Conservation (phyloP, 2,329 filamentous ascomycete genomes). For the Kalmusia sp. region DNA sequence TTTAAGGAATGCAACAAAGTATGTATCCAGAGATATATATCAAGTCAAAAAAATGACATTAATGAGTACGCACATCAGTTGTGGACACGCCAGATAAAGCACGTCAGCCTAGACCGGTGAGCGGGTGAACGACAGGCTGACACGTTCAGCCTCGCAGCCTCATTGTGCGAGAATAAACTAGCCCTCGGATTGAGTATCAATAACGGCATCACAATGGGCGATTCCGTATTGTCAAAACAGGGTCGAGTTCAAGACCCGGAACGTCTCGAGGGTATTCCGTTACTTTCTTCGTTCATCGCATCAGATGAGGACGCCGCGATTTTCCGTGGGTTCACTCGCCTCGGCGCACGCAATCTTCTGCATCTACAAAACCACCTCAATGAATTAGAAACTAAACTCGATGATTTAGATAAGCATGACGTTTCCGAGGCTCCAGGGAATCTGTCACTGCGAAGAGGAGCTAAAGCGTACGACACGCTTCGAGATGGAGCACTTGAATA, state of each 20-base stretch:
- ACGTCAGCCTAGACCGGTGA: too few relatives aligned
- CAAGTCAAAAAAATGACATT: too few relatives aligned
- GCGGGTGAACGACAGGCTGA: neutral
- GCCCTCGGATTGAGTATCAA: neutral
- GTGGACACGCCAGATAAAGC: too few relatives aligned
- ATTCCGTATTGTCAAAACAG: too few relatives aligned
- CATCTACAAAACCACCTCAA: conserved; percentile 6
- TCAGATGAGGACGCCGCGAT: conserved; percentile 73
- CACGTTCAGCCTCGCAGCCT: neutral
- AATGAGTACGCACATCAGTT: too few relatives aligned
- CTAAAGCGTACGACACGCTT: neutral
- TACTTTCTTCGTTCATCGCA: neutral
- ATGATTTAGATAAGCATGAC: neutral
- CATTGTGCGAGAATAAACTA: neutral
- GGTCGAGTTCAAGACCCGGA: neutral
- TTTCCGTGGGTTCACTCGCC: conserved; percentile 89
- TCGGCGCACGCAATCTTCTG: conserved; percentile 57
- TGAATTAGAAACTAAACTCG: neutral
- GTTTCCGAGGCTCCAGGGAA: neutral
- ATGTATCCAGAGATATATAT: too few relatives aligned
- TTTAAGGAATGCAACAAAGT: too few relatives aligned
- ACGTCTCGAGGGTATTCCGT: neutral
- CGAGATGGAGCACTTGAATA: neutral
- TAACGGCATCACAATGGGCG: too few relatives aligned
- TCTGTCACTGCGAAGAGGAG: neutral